phyloP scores from a whole-genome alignment of 2,329 filamentous ascomycete species.

The Colletotrichum zoysiae region DNA sequence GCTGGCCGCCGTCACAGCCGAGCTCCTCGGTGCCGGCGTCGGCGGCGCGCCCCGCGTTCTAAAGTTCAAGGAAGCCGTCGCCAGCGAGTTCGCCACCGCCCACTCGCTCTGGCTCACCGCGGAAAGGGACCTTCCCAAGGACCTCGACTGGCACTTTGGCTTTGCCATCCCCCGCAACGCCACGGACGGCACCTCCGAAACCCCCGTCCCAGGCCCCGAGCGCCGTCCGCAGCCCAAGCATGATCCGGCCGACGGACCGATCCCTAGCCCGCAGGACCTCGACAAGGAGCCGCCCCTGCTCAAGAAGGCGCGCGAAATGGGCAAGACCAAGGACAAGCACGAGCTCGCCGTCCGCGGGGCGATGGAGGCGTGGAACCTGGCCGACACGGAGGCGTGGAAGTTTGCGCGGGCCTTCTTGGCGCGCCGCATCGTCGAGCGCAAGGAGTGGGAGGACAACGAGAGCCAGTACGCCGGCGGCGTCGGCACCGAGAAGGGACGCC shows the following conservation, averaged over 20 bases:
- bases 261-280: constrained; percentile 65
- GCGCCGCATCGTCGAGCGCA: constrained; percentile 71
- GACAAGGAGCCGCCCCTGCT: constrained; percentile 68
- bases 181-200: constrained; percentile 65
- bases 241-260: constrained; percentile 61
- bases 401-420: constrained; percentile 78
- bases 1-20: constrained; percentile 78
- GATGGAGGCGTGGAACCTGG: constrained; percentile 76
- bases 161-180: constrained; percentile 78
- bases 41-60: constrained; percentile 75
- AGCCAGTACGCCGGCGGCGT: constrained; percentile 72
- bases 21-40: constrained; percentile 73
- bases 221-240: constrained; percentile 64
- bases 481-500: constrained; percentile 62
- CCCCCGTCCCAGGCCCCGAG: constrained; percentile 70
- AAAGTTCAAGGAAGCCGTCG: constrained; percentile 85
- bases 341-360: constrained; percentile 64
- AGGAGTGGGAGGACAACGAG: constrained; percentile 79
- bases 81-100: constrained; percentile 71
- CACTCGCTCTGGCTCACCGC: constrained; percentile 86
- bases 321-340: constrained; percentile 55
- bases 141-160: constrained; percentile 91
- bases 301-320: constrained; percentile 58
- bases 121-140: constrained; percentile 71
- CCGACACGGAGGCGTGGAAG: constrained; percentile 82